Conservation (phyloP, 495 filamentous ascomycete genomes). For the Bombardia bombarda region DNA sequence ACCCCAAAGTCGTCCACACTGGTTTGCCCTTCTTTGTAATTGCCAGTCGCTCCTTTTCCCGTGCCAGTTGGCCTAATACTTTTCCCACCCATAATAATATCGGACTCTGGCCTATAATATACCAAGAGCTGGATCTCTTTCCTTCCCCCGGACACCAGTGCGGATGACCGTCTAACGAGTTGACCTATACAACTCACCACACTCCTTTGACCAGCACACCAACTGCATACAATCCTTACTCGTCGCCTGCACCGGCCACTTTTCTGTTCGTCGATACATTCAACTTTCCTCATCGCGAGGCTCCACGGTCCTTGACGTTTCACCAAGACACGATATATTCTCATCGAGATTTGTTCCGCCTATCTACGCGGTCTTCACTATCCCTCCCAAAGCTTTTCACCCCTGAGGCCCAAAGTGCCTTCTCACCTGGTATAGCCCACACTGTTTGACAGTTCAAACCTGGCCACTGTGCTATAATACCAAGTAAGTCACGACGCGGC, state of each 20-base stretch:
- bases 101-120: slow-evolving; percentile 43
- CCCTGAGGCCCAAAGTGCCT: neutral
- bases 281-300: slow-evolving; percentile 13
- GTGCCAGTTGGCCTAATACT: slow-evolving; percentile 13
- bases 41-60: slow-evolving; percentile 40
- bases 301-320: slow-evolving; percentile 18
- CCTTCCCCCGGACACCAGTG: slow-evolving; percentile 30
- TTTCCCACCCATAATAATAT: slow-evolving; percentile 26
- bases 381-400: neutral
- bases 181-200: slow-evolving; percentile 34
- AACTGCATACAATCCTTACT: slow-evolving; percentile 16
- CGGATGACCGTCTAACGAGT: slow-evolving; percentile 34
- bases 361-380: slow-evolving; percentile 19
- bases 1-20: slow-evolving; percentile 24
- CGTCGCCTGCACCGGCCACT: slow-evolving; percentile 2
- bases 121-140: slow-evolving; percentile 46
- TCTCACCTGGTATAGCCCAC: slow-evolving; percentile 5
- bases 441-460: slow-evolving; percentile 12
- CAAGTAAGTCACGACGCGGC: slow-evolving; percentile 31
- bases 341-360: slow-evolving; percentile 8
- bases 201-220: slow-evolving; percentile 29
- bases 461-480: slow-evolving; percentile 24
- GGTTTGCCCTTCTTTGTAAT: slow-evolving; percentile 28
- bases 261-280: neutral
- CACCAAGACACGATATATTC: slow-evolving; percentile 8